Evolutionary conservation across 2,329 filamentous ascomycete genomes (phyloP).

Genomic region (Hymenotorrendiella dingleyae): DNA sequence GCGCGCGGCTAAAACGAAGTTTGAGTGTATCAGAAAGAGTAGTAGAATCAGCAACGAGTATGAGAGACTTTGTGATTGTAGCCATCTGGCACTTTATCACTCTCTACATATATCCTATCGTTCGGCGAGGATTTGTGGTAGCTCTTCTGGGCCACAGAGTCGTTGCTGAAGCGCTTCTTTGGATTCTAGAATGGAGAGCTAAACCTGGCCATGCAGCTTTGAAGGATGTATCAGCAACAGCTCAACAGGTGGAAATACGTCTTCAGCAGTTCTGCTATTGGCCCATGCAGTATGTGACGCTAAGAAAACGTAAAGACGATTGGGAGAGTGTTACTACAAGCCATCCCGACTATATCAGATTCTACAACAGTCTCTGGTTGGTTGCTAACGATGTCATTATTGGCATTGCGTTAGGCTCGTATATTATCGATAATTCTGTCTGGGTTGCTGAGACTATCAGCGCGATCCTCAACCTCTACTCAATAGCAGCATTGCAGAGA

Average conservation of each 20-base stretch:
- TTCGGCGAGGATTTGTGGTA: conserved; percentile 68
- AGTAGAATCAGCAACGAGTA: conserved; percentile 83
- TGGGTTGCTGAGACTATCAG: conserved; percentile 80
- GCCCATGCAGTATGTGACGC: conserved; percentile 91
- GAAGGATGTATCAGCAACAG: conserved; percentile 93
- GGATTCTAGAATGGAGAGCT: conserved; percentile 77
- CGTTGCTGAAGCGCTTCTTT: conserved; percentile 71
- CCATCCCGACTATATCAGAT: conserved; percentile 96
- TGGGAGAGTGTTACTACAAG: conserved; percentile 95
- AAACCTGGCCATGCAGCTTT: conserved; percentile 75
- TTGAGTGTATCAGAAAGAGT: conserved; percentile 92
- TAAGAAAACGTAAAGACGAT: conserved; percentile 82
- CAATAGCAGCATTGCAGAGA: conserved; percentile 77
- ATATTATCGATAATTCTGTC: conserved; percentile 89
- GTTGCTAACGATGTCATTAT: conserved; percentile 99
- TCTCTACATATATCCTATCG: conserved; percentile 71
- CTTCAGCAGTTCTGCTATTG: conserved; percentile 98
- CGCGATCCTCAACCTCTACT: conserved; percentile 69
- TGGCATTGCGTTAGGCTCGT: conserved; percentile 90
- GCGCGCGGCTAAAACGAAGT: conserved; percentile 72
- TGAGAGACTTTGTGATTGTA: conserved; percentile 68
- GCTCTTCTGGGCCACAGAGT: conserved; percentile 74
- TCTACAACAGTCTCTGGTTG: conserved; percentile 98
- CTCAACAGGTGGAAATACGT: conserved; percentile 94
- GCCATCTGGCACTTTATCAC: conserved; percentile 66